phyloP scores from a whole-genome alignment of 2,329 filamentous ascomycete genomes.

The Ramichloridium luteum region DNA sequence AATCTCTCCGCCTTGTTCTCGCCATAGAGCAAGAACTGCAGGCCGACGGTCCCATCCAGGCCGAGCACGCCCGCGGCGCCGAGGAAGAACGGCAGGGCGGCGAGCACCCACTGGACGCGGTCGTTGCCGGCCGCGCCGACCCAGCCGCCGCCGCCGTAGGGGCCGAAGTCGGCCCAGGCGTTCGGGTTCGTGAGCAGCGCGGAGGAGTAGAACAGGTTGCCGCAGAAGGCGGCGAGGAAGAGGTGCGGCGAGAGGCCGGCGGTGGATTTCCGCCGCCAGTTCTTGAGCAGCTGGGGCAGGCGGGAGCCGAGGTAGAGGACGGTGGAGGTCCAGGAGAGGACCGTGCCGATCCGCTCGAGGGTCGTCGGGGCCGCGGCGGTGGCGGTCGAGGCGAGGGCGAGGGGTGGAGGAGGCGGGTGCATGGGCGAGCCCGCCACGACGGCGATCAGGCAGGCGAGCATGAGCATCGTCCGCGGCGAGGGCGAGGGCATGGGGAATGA shows the following conservation, averaged over 20 bases:
- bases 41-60: constrained; percentile 49
- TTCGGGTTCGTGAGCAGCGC: constrained; percentile 52
- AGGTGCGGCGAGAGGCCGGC: constrained; percentile 50
- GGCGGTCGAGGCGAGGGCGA: constrained; percentile 6
- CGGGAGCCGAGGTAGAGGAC: constrained; percentile 47
- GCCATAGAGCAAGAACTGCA: constrained; percentile 52
- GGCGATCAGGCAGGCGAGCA: constrained; percentile 35
- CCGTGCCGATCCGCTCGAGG: constrained; percentile 35
- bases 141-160: constrained; percentile 47
- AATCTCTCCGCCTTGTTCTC: constrained; percentile 32
- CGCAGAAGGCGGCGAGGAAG: constrained; percentile 55
- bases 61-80: constrained; percentile 52
- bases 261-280: constrained; percentile 50
- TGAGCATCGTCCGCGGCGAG: constrained; percentile 35
- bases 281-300: constrained; percentile 54
- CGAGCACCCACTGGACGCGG: constrained; percentile 43
- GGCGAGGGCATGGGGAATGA: constrained; percentile 32
- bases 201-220: constrained; percentile 54
- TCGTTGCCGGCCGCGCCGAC: constrained; percentile 44
- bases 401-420: constrained; percentile 4
- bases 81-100: constrained; percentile 51
- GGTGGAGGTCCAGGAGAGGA: constrained; percentile 46
- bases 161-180: constrained; percentile 45
- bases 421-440: constrained; percentile 29
- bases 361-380: constrained; percentile 17